A percentile compares a stretch with the other conserved stretches of the same genome.
Conservation (phyloP, 768 basidiomycete species). For the Peribolospora baueri region DNA sequence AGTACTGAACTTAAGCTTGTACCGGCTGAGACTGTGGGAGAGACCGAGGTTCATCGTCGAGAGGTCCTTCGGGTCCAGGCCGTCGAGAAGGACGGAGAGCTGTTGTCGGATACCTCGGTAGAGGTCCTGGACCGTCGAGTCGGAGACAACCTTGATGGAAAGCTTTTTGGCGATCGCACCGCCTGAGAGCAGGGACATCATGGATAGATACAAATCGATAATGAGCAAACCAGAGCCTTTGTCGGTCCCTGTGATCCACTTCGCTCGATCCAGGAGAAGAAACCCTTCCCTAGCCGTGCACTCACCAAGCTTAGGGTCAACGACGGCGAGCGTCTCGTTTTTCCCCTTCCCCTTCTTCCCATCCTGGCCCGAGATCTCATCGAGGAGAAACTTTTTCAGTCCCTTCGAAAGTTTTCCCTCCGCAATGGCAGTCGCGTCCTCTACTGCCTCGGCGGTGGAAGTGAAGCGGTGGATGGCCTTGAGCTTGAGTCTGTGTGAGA, state of each 20-base stretch:
- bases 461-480: slow-evolving; percentile 90
- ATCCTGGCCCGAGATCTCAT: slow-evolving; percentile 36
- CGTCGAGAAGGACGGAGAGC: slow-evolving; percentile 61
- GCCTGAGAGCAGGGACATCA: slow-evolving; percentile 24
- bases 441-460: slow-evolving; percentile 86
- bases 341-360: slow-evolving; percentile 44
- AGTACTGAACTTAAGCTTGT: slow-evolving; percentile 97
- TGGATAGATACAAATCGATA: not conserved
- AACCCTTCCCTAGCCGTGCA: slow-evolving; percentile 3
- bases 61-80: slow-evolving; percentile 74
- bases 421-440: slow-evolving; percentile 81
- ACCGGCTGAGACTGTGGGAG: slow-evolving; percentile 91
- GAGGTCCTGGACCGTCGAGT: slow-evolving; percentile 44
- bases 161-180: slow-evolving; percentile 81
- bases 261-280: not conserved
- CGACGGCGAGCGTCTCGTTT: slow-evolving; percentile 54
- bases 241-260: not conserved
- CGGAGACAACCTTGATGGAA: slow-evolving; percentile 52
- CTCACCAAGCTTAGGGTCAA: slow-evolving; percentile 75
- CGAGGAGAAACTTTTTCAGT: slow-evolving; percentile 74
- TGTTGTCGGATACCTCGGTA: slow-evolving; percentile 91
- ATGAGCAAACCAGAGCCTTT: not conserved
- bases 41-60: slow-evolving; percentile 95
- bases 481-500: slow-evolving; percentile 46
- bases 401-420: slow-evolving; percentile 80